These are phyloP conservation scores for Fragilariopsis cylindrus DNA, from an alignment of 108 stramenopile genomes.

Conservation along the genomic window DNA sequence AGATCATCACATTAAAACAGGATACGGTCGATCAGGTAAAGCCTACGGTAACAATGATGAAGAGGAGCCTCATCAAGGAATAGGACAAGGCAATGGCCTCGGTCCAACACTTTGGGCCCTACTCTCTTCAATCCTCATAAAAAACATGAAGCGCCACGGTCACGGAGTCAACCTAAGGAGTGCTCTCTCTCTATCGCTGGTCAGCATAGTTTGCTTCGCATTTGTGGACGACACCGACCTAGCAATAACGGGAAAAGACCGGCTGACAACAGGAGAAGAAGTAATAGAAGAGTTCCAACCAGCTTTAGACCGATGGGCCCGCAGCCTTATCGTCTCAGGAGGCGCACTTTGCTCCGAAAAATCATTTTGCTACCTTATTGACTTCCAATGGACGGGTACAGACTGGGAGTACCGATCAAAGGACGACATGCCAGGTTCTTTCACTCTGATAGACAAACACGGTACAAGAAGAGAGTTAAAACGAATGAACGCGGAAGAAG, in stretches of 20 bases:
- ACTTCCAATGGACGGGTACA: conserved; percentile 9
- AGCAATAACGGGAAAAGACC: too few relatives aligned
- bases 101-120: conserved; percentile 1
- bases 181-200: neutral
- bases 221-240: conserved; percentile 15
- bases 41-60: neutral
- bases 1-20: neutral
- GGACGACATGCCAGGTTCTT: neutral
- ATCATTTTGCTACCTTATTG: conserved; percentile 12
- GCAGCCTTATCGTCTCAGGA: neutral
- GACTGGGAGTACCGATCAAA: neutral
- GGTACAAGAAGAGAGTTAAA: neutral
- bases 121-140: neutral
- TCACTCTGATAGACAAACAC: neutral
- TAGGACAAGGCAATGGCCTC: conserved; percentile 11
- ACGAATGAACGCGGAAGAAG: neutral
- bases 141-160: neutral
- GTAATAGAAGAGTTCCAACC: neutral
- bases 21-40: neutral
- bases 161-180: conserved; percentile 3
- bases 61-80: conserved; percentile 1
- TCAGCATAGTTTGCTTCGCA: conserved; percentile 11
- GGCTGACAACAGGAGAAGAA: too few relatives aligned
- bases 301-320: neutral
- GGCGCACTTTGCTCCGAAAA: neutral